Percentiles rank a stretch among this genome's conserved stretches.
Evolutionary conservation across 1,284 basidiomycete genomes (phyloP).

Genomic region (Malassezia obtusa): DNA sequence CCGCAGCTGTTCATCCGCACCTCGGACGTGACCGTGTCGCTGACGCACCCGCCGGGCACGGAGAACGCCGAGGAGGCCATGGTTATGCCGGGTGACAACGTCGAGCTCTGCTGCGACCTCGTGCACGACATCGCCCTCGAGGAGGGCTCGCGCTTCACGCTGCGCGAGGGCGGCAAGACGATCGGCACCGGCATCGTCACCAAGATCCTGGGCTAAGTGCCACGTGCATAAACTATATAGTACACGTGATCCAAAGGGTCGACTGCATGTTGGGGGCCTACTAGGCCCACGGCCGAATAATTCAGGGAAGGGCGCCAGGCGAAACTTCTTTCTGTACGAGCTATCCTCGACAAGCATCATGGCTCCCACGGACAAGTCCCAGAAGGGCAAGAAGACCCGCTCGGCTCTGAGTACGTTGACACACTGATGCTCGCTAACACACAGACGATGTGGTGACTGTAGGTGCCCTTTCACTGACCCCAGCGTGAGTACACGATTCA

Average conservation of each 20-base stretch:
- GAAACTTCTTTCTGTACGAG: slow-evolving; percentile 7
- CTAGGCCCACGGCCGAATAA: neutral
- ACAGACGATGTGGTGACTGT: slow-evolving; percentile 33
- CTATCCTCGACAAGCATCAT: slow-evolving; percentile 16
- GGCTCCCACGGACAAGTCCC: slow-evolving; percentile 40
- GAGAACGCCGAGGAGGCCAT: slow-evolving; percentile 52
- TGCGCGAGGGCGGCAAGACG: slow-evolving; percentile 92
- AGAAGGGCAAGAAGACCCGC: slow-evolving; percentile 47
- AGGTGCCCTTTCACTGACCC: slow-evolving; percentile 14
- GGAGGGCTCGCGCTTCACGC: slow-evolving; percentile 86
- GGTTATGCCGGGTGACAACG: slow-evolving; percentile 98
- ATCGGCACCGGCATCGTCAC: slow-evolving; percentile 46
- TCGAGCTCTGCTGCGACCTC: slow-evolving; percentile 80
- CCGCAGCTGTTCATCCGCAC: slow-evolving; percentile 96
- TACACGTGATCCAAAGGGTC: slow-evolving; percentile 6
- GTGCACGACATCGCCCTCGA: slow-evolving; percentile 84
- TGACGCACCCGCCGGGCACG: slow-evolving; percentile 75
- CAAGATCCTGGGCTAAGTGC: slow-evolving; percentile 29
- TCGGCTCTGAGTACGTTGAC: slow-evolving; percentile 36
- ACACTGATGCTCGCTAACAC: neutral
- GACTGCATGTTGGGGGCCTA: neutral
- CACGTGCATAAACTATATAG: slow-evolving; percentile 12
- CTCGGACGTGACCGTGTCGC: slow-evolving; percentile 76
- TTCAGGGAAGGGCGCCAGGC: neutral
- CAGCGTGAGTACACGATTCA: slow-evolving; percentile 48